These are phyloP conservation scores for Canna indica DNA, from an alignment of 176 grass and related monocot species.

Conservation along the genomic window DNA sequence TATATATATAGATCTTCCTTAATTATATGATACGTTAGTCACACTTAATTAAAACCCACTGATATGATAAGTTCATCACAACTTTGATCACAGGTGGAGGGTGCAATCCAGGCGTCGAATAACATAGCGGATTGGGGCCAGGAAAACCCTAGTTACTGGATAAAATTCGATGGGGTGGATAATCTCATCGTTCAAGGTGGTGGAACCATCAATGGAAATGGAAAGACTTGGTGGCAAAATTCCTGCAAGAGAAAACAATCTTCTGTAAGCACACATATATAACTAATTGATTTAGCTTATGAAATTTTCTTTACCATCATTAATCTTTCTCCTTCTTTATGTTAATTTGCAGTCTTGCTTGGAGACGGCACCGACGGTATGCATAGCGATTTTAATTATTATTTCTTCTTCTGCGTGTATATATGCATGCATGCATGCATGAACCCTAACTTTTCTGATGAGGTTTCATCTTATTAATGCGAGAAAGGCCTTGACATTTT, in stretches of 20 bases:
- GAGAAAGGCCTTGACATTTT: slow-evolving; percentile 41
- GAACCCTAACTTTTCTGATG: not conserved
- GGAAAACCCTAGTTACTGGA: slow-evolving; percentile 34
- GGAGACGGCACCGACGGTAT: not conserved
- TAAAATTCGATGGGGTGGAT: slow-evolving; percentile 27
- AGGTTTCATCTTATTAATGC: not conserved
- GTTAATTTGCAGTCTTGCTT: not conserved
- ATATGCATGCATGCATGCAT: not conserved
- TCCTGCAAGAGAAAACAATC: slow-evolving; percentile 63
- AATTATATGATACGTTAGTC: not conserved
- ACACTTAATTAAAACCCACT: no score
- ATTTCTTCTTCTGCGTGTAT: not conserved
- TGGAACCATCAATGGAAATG: slow-evolving; percentile 63
- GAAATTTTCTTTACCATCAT: no score
- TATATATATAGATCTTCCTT: not conserved
- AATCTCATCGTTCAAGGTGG: slow-evolving; percentile 40
- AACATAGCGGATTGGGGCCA: slow-evolving; percentile 31
- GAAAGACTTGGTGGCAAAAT: slow-evolving; percentile 56
- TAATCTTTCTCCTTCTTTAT: not conserved
- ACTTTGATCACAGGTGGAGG: slow-evolving; percentile 31
- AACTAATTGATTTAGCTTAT: no score
- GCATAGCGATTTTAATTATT: not conserved
- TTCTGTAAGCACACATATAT: slow-evolving; percentile 23
- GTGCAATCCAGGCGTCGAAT: slow-evolving; percentile 44
- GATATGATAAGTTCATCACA: not conserved